These are phyloP conservation scores for Prunus padus DNA, from an alignment of 306 rosid species.

Conservation along the genomic window DNA sequence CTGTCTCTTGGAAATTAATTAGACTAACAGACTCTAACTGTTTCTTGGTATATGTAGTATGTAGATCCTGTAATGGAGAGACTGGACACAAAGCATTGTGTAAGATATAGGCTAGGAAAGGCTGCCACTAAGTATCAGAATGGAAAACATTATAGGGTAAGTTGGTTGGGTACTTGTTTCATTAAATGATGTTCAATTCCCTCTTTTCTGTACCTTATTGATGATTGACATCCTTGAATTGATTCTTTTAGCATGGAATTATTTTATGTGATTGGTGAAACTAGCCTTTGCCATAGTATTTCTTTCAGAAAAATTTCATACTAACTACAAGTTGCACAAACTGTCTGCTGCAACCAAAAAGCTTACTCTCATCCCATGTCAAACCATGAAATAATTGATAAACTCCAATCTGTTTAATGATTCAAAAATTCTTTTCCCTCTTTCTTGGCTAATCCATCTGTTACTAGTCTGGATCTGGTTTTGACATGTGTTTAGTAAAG, in stretches of 20 bases:
- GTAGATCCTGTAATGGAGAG: constrained; percentile 94
- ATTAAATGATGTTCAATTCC: constrained; percentile 7
- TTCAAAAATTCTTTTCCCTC: background rate
- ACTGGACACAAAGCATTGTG: constrained; percentile 81
- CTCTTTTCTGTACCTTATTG: background rate
- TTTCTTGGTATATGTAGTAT: constrained; percentile 55
- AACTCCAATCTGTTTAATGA: background rate
- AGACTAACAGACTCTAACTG: constrained; percentile 19
- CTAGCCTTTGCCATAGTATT: background rate
- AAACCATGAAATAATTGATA: constrained; percentile 4
- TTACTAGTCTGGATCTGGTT: background rate
- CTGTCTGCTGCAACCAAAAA: background rate
- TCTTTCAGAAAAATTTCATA: background rate
- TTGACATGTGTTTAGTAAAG: background rate
- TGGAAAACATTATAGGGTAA: constrained; percentile 89
- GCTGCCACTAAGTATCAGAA: constrained; percentile 89
- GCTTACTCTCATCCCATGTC: background rate
- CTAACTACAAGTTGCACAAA: background rate
- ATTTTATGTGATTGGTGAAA: background rate
- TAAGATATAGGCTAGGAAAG: constrained; percentile 76
- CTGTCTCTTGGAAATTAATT: background rate
- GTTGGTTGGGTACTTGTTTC: constrained; percentile 31
- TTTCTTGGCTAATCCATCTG: background rate
- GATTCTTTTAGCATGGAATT: background rate
- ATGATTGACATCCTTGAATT: background rate